phyloP scores from a whole-genome alignment of 495 filamentous ascomycete species.

The Bathelium albidoporum region DNA sequence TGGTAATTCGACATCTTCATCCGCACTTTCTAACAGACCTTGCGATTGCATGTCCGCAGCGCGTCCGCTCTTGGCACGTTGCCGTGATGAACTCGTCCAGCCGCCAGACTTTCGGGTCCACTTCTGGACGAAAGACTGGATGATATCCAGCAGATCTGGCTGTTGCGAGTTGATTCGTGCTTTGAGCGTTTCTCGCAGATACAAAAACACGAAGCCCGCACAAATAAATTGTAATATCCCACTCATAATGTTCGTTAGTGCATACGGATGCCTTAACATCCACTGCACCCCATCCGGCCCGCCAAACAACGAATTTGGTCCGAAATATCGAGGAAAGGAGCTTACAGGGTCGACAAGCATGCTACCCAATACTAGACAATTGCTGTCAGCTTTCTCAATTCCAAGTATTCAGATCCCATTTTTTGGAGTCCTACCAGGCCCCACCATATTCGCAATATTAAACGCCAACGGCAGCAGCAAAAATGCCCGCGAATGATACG shows the following conservation, averaged over 20 bases:
- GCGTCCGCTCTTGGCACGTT: background rate
- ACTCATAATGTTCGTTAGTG: slow-evolving; percentile 23
- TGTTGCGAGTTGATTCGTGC: background rate
- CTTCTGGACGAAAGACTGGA: background rate
- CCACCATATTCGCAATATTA: slow-evolving; percentile 27
- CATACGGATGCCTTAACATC: slow-evolving; percentile 26
- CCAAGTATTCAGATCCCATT: background rate
- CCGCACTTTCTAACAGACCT: slow-evolving; percentile 12
- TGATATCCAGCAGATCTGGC: background rate
- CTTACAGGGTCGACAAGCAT: slow-evolving; percentile 20
- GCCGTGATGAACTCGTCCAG: background rate
- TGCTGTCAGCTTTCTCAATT: background rate
- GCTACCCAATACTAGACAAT: slow-evolving; percentile 19
- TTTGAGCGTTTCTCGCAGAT: slow-evolving; percentile 23
- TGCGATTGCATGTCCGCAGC: slow-evolving; percentile 17
- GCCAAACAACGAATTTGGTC: slow-evolving; percentile 18
- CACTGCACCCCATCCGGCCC: slow-evolving; percentile 22
- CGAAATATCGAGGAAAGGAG: slow-evolving; percentile 19
- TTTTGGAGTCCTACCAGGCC: slow-evolving; percentile 16
- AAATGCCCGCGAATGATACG: slow-evolving; percentile 26
- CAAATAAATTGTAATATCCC: slow-evolving; percentile 19
- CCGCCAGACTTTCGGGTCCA: background rate
- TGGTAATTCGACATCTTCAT: background rate
- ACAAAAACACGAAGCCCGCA: slow-evolving; percentile 20
- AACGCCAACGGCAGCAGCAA: slow-evolving; percentile 26